Evolutionary conservation across 345 rosid genomes (phyloP).

Genomic region (Bruguiera parviflora): DNA sequence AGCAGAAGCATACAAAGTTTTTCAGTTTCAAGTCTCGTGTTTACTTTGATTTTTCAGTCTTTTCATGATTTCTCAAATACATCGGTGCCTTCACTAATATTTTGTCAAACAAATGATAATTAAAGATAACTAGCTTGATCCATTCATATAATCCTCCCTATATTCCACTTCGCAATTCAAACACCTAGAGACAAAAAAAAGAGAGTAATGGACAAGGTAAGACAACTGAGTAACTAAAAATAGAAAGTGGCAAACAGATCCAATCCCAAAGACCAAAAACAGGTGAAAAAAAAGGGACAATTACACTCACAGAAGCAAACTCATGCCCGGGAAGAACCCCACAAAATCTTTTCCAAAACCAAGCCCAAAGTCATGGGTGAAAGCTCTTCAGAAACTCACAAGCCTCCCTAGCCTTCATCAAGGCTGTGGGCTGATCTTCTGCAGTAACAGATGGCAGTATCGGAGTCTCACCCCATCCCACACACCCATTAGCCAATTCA

Average conservation of each 20-base stretch:
- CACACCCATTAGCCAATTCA: conserved; percentile 63
- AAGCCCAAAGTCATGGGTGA: conserved; percentile 44
- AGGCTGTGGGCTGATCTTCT: conserved; percentile 70
- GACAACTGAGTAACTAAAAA: not conserved
- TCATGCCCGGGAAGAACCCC: conserved; percentile 60
- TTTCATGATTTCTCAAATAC: not conserved
- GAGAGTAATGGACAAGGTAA: not conserved
- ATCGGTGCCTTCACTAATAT: not conserved
- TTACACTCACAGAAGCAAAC: conserved; percentile 70
- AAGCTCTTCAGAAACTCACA: conserved; percentile 47
- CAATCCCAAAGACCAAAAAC: conserved; percentile 3
- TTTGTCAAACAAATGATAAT: not conserved
- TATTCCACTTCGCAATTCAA: not conserved
- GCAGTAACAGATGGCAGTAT: conserved; percentile 78
- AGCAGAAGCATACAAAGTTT: not conserved
- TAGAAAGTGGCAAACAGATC: not conserved
- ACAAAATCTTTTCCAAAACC: conserved; percentile 40
- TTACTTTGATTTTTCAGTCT: not conserved
- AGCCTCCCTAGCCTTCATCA: conserved; percentile 60
- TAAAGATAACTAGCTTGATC: not conserved
- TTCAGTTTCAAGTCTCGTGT: too few species aligned
- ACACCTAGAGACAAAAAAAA: not conserved
- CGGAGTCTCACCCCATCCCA: conserved; percentile 87
- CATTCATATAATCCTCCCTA: not conserved
- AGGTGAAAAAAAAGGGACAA: not conserved